Evolutionary conservation across 805 yeast species (phyloP).

Genomic region (Monosporozyma aerobia): DNA sequence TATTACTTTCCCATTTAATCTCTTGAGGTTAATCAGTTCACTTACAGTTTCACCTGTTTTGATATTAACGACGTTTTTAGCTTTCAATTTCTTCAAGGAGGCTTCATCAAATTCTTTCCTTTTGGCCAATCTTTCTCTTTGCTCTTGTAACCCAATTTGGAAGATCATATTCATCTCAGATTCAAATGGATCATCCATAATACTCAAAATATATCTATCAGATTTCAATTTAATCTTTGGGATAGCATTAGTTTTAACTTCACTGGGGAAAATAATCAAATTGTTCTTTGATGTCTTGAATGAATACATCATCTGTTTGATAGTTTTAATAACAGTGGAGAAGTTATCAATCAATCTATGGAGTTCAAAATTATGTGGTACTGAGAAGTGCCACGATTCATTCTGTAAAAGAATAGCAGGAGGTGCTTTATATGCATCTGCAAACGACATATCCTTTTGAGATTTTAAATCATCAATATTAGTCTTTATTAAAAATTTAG

Average conservation of each 20-base stretch:
- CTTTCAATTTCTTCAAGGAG: conserved; percentile 9
- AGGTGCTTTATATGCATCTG: background rate
- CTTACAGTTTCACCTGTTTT: conserved; percentile 3
- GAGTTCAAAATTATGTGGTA: conserved; percentile 69
- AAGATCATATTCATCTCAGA: conserved; percentile 54
- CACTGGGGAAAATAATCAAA: conserved; percentile 32
- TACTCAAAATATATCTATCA: conserved; percentile 46
- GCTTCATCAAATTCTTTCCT: conserved; percentile 31
- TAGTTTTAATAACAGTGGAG: conserved; percentile 55
- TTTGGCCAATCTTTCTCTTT: conserved; percentile 49
- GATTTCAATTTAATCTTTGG: conserved; percentile 53
- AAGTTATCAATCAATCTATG: conserved; percentile 75
- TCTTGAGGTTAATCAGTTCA: conserved; percentile 4
- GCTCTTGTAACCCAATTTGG: conserved; percentile 60
- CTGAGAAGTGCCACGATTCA: conserved; percentile 39
- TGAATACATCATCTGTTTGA: conserved; percentile 49
- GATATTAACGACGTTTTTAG: background rate
- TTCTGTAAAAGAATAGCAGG: conserved; percentile 34
- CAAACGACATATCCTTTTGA: conserved; percentile 11
- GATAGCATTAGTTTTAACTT: conserved; percentile 35
- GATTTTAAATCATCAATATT: conserved; percentile 26
- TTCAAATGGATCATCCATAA: conserved; percentile 90
- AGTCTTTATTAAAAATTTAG: conserved; percentile 24
- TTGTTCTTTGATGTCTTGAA: conserved; percentile 35
- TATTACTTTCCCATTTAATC: background rate